Base-by-base conservation (phyloP, 2,329 filamentous ascomycete species). In the Pezicula rhizophila region DNA sequence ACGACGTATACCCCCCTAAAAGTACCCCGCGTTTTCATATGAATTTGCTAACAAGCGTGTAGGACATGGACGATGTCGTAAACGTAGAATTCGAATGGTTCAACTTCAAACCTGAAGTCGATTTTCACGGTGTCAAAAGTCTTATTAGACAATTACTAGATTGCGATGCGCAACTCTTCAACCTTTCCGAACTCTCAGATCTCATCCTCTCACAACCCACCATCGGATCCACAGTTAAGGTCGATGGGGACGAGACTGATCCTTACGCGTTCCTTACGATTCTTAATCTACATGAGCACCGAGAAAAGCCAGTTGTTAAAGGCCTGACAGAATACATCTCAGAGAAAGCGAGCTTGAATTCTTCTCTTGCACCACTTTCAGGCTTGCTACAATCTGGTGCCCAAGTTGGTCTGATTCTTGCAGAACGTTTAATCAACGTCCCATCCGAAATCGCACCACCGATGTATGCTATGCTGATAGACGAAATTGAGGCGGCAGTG, bases 31-130 rank as follows among this genome's bases (percentile, higher is more conserved):
- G 18, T 49, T 51, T 34, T 53, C 42, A 17, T 3, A 12, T 26
- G 8, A 25, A 34, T 14, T 48, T 42, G 35, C 51, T 55, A 17
- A 52, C 14, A 34, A 28, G 18, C 7, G 5, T 33, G 5, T 47
- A 95, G 88, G 89, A 96, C 62, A 86, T 90, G 63, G 87, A 96
- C 28, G 28, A 31, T 65, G 86, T 92, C 67, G 82, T 99, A 57
- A 85, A 97, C 64, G 90, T 97, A 50, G 92, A 97, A 57, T 99
- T 99, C 63, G 93, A 99, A 73, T 97, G 90, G 87, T 99, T 97
- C 73, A 95, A 96, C 70, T 95, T 92, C 54, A 85, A 93, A 60
- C 77, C 87, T 2, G 82, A 87, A 7, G 78, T 95, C 60, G 93
- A 99, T 69, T 97, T 97, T 69, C 92, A 97, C 70, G 93, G 93